A percentile compares a stretch with the other conserved stretches of the same genome.
Conservation (phyloP, 371 early-diverging fungal genomes). For the Coemansia sp. region DNA sequence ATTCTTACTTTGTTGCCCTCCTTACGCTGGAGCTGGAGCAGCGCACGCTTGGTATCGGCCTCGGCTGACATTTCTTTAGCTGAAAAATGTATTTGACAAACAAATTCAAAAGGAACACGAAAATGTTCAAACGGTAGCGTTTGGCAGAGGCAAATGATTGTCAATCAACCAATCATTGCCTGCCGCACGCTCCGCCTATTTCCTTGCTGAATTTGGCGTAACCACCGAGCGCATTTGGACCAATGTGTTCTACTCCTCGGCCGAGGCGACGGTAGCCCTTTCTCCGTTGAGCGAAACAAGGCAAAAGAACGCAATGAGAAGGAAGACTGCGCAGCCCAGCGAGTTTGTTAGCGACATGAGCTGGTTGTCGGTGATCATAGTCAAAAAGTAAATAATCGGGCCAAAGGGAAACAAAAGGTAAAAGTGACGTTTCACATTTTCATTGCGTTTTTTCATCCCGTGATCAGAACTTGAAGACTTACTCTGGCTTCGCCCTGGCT, state of each 20-base stretch:
- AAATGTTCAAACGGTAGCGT: slow-evolving; percentile 24
- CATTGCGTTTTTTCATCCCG: neutral
- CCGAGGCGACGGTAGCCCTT: neutral
- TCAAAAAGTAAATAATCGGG: too few species aligned
- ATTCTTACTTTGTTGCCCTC: slow-evolving; percentile 64
- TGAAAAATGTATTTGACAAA: slow-evolving; percentile 1
- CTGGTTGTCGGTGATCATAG: too few species aligned
- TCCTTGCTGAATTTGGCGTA: neutral
- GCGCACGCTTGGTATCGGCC: slow-evolving; percentile 53
- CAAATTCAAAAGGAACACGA: slow-evolving; percentile 28
- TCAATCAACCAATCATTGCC: too few species aligned
- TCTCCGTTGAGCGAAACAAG: slow-evolving; percentile 26
- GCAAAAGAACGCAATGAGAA: slow-evolving; percentile 16
- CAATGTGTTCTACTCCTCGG: neutral
- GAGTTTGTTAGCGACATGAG: too few species aligned
- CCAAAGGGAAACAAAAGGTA: too few species aligned
- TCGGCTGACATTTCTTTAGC: neutral
- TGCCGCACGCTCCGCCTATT: too few species aligned
- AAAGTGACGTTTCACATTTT: too few species aligned
- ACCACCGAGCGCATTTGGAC: neutral
- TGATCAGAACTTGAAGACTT: slow-evolving; percentile 88
- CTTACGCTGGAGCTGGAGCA: slow-evolving; percentile 68
- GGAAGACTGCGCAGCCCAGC: too few species aligned
- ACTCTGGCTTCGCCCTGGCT: slow-evolving; percentile 79
- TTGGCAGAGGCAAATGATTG: too few species aligned